A percentile compares a stretch with the other conserved stretches of the same genome.
Conservation (phyloP, 257 asterid genomes). For the Nicotiana undulata region DNA sequence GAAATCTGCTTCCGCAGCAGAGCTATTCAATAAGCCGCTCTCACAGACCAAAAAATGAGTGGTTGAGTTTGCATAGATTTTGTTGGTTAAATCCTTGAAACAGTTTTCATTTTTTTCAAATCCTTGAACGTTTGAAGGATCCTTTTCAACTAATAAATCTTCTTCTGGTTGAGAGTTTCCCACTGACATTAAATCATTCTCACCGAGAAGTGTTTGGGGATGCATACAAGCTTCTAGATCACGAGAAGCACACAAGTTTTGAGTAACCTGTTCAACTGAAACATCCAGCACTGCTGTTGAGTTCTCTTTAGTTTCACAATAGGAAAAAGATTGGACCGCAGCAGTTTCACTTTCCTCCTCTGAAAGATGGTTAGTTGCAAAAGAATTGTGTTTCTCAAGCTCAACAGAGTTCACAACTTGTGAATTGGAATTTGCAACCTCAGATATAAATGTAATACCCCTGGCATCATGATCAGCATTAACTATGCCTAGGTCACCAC, state of each 20-base stretch:
- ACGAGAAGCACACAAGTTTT: constrained; percentile 6
- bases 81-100: constrained; percentile 21
- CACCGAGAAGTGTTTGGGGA: constrained; percentile 4
- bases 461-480: constrained; percentile 14
- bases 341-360: constrained; percentile 13
- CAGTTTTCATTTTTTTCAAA: constrained; percentile 16
- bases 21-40: constrained; percentile 22
- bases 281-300: constrained; percentile 16
- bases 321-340: constrained; percentile 6
- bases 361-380: constrained; percentile 6
- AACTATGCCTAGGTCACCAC: constrained; percentile 9
- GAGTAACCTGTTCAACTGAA: constrained; percentile 6
- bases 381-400: constrained; percentile 15
- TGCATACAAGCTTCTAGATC: constrained; percentile 11
- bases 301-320: constrained; percentile 18
- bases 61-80: constrained; percentile 8
- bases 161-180: constrained; percentile 22
- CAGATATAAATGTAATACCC: constrained; percentile 18
- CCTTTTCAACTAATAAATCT: constrained; percentile 6
- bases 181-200: constrained; percentile 11
- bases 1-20: constrained; percentile 21
- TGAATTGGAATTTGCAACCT: constrained; percentile 19
- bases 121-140: constrained; percentile 15
- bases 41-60: constrained; percentile 28
- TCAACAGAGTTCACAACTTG: constrained; percentile 12